Evolutionary conservation across 108 stramenopile genomes (phyloP).

Genomic region (Fistulifera pelliculosa): DNA sequence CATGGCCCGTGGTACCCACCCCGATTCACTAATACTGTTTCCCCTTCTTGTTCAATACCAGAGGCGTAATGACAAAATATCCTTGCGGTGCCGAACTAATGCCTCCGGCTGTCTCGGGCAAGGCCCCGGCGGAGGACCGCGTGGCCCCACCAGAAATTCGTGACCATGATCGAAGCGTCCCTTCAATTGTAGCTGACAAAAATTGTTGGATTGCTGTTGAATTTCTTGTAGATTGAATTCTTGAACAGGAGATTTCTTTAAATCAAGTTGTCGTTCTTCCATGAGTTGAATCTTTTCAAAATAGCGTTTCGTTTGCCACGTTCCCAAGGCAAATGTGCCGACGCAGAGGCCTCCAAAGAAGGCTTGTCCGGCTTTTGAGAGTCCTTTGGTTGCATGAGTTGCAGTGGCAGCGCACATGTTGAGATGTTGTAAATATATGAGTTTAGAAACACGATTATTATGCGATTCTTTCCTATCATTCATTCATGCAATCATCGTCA

Average conservation of each 20-base stretch:
- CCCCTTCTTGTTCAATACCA: too few relatives aligned
- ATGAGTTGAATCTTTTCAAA: slow-evolving; percentile 60
- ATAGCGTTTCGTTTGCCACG: slow-evolving; percentile 75
- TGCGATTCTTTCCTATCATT: too few relatives aligned
- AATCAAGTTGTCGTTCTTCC: slow-evolving; percentile 40
- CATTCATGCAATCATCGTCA: too few relatives aligned
- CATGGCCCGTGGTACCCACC: slow-evolving; percentile 70
- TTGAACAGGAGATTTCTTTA: slow-evolving; percentile 31
- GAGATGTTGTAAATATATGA: too few relatives aligned
- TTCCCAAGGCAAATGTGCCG: slow-evolving; percentile 73
- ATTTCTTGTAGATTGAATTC: neutral
- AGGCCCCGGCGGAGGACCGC: too few relatives aligned
- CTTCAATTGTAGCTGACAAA: slow-evolving; percentile 35
- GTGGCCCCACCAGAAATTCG: slow-evolving; percentile 72
- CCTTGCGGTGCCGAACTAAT: slow-evolving; percentile 63
- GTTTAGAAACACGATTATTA: too few relatives aligned
- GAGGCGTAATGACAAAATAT: slow-evolving; percentile 66
- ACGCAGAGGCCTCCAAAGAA: slow-evolving; percentile 74
- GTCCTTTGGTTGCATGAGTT: too few relatives aligned
- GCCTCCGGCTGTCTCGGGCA: too few relatives aligned
- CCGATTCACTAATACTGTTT: slow-evolving; percentile 79
- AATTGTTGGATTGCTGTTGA: slow-evolving; percentile 14
- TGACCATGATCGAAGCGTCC: slow-evolving; percentile 50
- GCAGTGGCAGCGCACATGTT: too few relatives aligned
- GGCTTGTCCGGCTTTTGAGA: slow-evolving; percentile 29